Evolutionary conservation across 2,329 filamentous ascomycete species (phyloP), one percentile per base, ranked within the genome.

Genomic region (Ascochyta viciae-villosae): DNA sequence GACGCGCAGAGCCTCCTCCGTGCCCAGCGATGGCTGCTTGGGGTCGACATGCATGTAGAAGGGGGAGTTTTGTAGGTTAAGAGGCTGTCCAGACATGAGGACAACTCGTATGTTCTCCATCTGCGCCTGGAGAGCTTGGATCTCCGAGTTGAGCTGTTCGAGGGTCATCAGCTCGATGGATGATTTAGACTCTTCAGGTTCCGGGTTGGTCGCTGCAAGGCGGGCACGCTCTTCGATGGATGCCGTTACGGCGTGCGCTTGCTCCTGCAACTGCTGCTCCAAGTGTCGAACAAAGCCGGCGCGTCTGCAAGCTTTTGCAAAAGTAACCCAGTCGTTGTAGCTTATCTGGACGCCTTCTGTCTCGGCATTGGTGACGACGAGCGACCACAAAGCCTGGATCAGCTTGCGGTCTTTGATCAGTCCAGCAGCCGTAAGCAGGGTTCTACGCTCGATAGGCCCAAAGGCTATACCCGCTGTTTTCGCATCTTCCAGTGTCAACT

Each of bases 11-110:
- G 75, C 65, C 9, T 65, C 54, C 13, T 72, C 60, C 22, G 60
- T 44, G 22, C 60, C 67, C 19, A 74, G 40, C 13, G 66, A 50
- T 9, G 55, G 50, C 24, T 62, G 62, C 3, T 61, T 29, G 7
- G 71, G 67, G 39, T 65, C 65, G 26, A 80, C 57, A 24, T 69
- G 72, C 67, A 78, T 76, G 16, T 76, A 72, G 22, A 78, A 62
- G 5, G 70, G 68, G 13, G 73, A 68, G 3, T 65, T 55, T 15
- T 60, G 65, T 34, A 79, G 68, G 62, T 79, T 71, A 24, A 76
- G 68, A 7, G 73, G 63, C 23, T 64, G 60, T 6, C 67, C 68
- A 8, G 72, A 71, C 71, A 74, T 72, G 46, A 73, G 43, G 1
- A 72, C 64, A 4, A 67, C 62, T 31, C 65, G 62, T 6, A 75